Base-by-base conservation (phyloP, 2,329 filamentous ascomycete genomes). In the Cytospora piceae region DNA sequence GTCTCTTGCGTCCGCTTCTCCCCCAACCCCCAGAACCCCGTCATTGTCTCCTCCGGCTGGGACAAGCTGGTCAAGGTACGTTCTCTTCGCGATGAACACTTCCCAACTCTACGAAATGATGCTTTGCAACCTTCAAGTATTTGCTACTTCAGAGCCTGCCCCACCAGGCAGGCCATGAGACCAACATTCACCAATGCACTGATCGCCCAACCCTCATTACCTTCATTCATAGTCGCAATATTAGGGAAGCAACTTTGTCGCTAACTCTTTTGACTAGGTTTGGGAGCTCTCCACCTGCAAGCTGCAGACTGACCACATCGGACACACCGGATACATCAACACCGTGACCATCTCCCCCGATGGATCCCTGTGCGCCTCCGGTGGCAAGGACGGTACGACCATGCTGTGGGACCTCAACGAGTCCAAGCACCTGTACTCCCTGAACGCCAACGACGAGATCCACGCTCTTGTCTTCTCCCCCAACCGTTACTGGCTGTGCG, bases 391-490 rank as follows among this genome's bases (percentile, higher is more conserved):
- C 84, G 95, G 95, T 82, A 98, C 94, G 81, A 98, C 95, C 81
- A 99, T 98, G 95, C 93, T 99, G 76, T 99, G 95, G 95, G 95
- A 98, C 82, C 90, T 99, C 77, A 99, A 99, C 89, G 95, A 99
- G 91, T 97, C 94, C 81, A 99, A 99, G 92, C 95, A 99, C 88
- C 91, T 99, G 78, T 99, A 99, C 92, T 98, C 94, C 72, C 93
- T 99, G 80, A 95, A 94, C 84, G 95, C 95, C 81, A 95, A 94
- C 83, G 94, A 99, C 83, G 95, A 98, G 90, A 99, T 99, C 88
- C 95, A 99, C 87, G 94, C 95, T 75, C 94, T 99, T 74, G 95
- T 98, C 83, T 99, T 99, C 92, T 98, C 95, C 72, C 95, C 95
- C 80, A 99, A 99, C 93, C 91, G 95, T 83, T 99, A 99, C 93